Conservation (phyloP, 2,329 filamentous ascomycete genomes). For the Fusarium anguioides region DNA sequence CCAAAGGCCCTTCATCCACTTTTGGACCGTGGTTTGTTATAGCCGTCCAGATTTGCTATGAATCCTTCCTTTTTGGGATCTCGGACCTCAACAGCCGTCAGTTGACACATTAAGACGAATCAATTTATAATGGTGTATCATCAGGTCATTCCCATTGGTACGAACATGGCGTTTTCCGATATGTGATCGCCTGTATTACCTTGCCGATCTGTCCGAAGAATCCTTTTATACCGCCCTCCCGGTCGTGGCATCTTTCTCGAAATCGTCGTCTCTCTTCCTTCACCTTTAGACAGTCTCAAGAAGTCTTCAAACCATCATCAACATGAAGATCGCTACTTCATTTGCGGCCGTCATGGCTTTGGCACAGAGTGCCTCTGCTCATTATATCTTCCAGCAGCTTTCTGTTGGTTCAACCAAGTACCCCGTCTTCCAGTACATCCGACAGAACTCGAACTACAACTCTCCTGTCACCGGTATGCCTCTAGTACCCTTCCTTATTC, state of each 20-base stretch:
- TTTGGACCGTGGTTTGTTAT: fast-evolving
- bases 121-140: neutral
- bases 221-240: neutral
- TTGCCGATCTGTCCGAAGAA: neutral
- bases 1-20: fast-evolving
- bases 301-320: neutral
- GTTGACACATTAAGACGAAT: neutral
- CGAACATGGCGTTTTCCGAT: fast-evolving
- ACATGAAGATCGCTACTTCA: constrained; percentile 1
- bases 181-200: neutral
- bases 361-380: neutral
- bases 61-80: neutral
- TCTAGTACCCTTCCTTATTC: fast-evolving
- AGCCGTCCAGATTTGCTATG: fast-evolving
- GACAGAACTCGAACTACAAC: constrained; percentile 20
- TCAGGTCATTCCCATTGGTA: neutral
- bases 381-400: constrained; percentile 17
- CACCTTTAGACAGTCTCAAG: too few species aligned
- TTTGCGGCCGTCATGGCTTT: neutral
- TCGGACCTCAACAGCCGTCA: neutral
- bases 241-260: neutral
- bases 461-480: constrained; percentile 7
- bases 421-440: constrained; percentile 5
- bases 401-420: constrained; percentile 11
- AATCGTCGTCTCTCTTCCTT: neutral